Evolutionary conservation across 2,329 filamentous ascomycete genomes (phyloP), one percentile per base, ranked within the genome.

Genomic region (Gnomoniopsis smithogilvyi): DNA sequence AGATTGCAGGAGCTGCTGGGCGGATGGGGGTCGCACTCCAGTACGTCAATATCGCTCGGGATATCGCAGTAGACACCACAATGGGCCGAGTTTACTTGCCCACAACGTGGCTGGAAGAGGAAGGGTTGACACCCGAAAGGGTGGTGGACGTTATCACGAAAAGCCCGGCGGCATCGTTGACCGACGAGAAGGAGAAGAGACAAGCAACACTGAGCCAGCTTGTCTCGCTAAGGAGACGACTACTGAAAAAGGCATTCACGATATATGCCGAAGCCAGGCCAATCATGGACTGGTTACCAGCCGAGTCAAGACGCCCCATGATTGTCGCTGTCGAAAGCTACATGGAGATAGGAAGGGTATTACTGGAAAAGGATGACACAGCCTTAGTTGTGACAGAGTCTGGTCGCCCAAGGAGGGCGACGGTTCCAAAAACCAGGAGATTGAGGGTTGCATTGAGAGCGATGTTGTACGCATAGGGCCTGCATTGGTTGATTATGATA

Each of bases 11-110:
- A 17, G 81, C 86, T 0, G 87, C 87, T 1, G 77, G 78, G 21
- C 76, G 79, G 30, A 91, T 91, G 88, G 89, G 89, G 0, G 80
- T 88, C 36, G 88, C 89, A 1, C 74, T 92, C n/a, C 89, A 92
- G 67, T 91, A 88, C 65, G 83, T 90, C 66, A 92, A 92, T 67
- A 91, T 92, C 62, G 86, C 88, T 3, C 84, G 89, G 22, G 89
- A 92, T 66, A 85, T 92, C n/a, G 71, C 75, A 3, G 83, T 85
- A 2, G 89, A 92, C 65, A 86, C 89, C 0, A 72, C 74, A 15
- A 83, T 89, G 38, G 78, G 79, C 1, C 81, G 89, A 7, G 87
- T 90, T 7, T 92, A 92, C 67, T 72, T 92, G 4, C 89, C 89
- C 0, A 75, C 76, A 0, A 72, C 73, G 0, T 92, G 88, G 88